Base-by-base conservation (phyloP, 73 alveolate genomes). In the Effrenium voratum region DNA sequence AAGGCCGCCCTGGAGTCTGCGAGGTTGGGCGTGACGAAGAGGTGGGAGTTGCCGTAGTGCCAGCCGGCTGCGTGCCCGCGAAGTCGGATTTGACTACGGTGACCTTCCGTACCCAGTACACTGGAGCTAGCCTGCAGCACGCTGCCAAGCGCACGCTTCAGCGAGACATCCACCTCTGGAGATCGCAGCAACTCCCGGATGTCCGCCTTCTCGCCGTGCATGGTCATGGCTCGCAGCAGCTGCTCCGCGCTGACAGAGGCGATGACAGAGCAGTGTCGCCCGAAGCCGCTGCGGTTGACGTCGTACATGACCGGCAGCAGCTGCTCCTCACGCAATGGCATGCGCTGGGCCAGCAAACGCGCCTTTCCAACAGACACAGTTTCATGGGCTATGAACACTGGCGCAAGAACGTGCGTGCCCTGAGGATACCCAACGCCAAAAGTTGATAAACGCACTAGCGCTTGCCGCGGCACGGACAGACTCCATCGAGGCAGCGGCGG, bases 271-370 rank as follows among this genome's bases (percentile, higher is more conserved):
- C 59, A 43, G 40, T 77, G 55, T 63, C 40, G n/a, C 13, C 55
- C 13, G 60, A 77, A 77, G 41, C 88, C 88, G 1, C 55, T 12
- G 43, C 88, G 88, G 16, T 77, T 40, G 55, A 44, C 63, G 40
- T 77, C 88, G 46, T 77, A 77, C 63, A 77, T 77, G 55, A 77
- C 88, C n/a, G n/a, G n/a, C n/a, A n/a, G n/a, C n/a, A n/a, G n/a
- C n/a, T n/a, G n/a, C n/a, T n/a, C n/a, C n/a, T n/a, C n/a, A n/a
- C n/a, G n/a, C n/a, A n/a, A n/a, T n/a, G n/a, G n/a, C n/a, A n/a
- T n/a, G n/a, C n/a, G n/a, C n/a, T n/a, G n/a, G n/a, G n/a, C n/a
- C n/a, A n/a, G n/a, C n/a, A n/a, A n/a, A n/a, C n/a, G n/a, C n/a
- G n/a, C n/a, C n/a, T n/a, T n/a, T n/a, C n/a, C n/a, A n/a, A n/a